phyloP scores from a whole-genome alignment of 164 flowering plant genomes.

The Tinospora cordifolia region DNA sequence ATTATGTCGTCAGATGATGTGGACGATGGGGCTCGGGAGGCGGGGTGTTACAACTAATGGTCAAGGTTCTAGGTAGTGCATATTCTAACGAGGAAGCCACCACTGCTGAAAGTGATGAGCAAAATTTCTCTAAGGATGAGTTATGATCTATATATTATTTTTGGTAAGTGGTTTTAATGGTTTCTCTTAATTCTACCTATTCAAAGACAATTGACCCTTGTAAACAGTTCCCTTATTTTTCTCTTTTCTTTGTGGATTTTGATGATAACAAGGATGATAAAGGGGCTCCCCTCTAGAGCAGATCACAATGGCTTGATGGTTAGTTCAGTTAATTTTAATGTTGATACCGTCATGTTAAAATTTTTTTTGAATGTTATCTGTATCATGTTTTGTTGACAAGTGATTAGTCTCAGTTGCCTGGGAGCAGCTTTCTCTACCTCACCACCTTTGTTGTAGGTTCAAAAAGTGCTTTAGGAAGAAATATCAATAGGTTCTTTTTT shows the following conservation, averaged over 20 bases:
- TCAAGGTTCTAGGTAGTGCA: conserved; percentile 9
- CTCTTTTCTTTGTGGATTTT: no score
- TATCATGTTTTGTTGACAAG: conserved; percentile 32
- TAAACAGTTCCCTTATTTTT: no score
- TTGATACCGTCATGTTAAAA: background rate
- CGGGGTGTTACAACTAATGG: no score
- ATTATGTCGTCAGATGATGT: no score
- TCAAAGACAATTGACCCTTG: no score
- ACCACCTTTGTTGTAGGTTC: conserved; percentile 50
- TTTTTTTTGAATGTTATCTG: background rate
- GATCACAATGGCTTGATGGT: conserved; percentile 74
- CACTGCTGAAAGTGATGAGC: background rate
- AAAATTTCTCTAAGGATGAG: background rate
- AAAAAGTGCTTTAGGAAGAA: conserved; percentile 52
- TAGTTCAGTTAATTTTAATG: conserved; percentile 23
- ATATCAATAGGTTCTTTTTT: conserved; percentile 46
- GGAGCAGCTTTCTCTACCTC: conserved; percentile 68
- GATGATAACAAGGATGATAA: conserved; percentile 34
- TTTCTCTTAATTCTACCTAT: no score
- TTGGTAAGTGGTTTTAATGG: no score
- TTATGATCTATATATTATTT: background rate
- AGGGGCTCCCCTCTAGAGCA: conserved; percentile 43
- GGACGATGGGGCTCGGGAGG: no score
- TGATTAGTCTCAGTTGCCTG: conserved; percentile 61
- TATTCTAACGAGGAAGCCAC: background rate